A percentile compares a stretch with the other conserved stretches of the same genome.
These are phyloP conservation scores for Rhodamnia argentea DNA, from an alignment of 345 rosid genomes.

Conservation along the genomic window DNA sequence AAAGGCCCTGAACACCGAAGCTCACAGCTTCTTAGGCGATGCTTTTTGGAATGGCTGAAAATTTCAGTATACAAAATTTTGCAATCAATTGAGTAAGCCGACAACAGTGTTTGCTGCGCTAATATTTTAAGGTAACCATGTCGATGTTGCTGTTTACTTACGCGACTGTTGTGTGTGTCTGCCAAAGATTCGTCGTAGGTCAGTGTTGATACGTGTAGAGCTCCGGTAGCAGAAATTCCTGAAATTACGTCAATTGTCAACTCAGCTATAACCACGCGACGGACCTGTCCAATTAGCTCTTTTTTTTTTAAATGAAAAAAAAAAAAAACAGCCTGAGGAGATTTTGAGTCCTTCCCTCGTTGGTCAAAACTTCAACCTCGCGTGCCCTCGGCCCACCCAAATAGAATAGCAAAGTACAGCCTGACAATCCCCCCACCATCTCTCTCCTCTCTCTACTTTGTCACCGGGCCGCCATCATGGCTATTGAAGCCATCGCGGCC, in stretches of 20 bases:
- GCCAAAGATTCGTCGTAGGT: not conserved
- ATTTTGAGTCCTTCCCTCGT: not conserved
- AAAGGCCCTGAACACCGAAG: not conserved
- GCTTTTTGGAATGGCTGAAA: fast-evolving
- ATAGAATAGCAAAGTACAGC: not conserved
- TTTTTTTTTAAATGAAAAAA: too few species aligned
- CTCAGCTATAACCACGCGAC: not conserved
- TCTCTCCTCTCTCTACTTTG: not conserved
- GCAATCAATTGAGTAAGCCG: not conserved
- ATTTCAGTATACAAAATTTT: not conserved
- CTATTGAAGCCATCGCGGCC: not conserved
- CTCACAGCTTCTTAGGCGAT: not conserved
- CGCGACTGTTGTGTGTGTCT: not conserved
- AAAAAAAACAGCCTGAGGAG: too few species aligned
- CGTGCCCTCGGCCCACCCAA: not conserved
- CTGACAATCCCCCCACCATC: not conserved
- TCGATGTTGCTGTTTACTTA: not conserved
- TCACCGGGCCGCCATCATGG: not conserved
- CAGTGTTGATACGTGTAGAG: not conserved
- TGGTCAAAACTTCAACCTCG: too few species aligned
- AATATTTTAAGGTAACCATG: not conserved
- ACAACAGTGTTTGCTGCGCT: not conserved
- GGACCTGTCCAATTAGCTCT: not conserved
- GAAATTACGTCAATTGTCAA: not conserved
- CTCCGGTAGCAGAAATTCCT: not conserved